phyloP scores from a whole-genome alignment of 352 stramenopile genomes.

The Pythium aphanidermatum region DNA sequence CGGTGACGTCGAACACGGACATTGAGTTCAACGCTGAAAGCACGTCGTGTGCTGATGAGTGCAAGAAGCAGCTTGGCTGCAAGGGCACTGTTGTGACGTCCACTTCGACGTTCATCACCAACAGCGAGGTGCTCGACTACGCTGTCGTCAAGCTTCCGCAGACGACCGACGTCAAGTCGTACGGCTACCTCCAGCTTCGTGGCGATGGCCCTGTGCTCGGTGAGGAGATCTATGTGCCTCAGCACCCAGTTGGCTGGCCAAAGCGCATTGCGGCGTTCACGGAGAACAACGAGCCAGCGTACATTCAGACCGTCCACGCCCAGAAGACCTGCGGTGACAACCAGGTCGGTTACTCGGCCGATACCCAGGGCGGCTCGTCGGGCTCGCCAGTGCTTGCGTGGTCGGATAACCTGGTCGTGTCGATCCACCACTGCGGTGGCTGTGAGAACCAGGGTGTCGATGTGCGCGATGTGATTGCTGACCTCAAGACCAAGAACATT shows the following conservation, averaged over 20 bases:
- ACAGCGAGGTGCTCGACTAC: conserved; percentile 16
- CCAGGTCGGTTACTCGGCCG: conserved; percentile 28
- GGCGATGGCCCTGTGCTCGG: conserved; percentile 8
- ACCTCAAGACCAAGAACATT: conserved; percentile 13
- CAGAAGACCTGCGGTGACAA: conserved; percentile 13
- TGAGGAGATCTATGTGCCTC: conserved; percentile 22
- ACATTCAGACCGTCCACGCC: conserved; percentile 6
- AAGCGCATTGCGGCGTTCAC: conserved; percentile 20
- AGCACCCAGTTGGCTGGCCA: conserved; percentile 15
- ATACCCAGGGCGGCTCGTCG: conserved; percentile 27
- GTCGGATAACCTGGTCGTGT: conserved; percentile 25
- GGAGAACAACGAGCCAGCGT: conserved; percentile 5
- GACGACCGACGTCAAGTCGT: conserved; percentile 10
- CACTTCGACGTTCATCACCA: conserved; percentile 17
- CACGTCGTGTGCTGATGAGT: conserved; percentile 13
- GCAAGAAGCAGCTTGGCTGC: conserved; percentile 16
- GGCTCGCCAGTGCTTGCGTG: conserved; percentile 19
- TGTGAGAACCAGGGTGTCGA: conserved; percentile 15
- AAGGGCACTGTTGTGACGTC: conserved; percentile 13
- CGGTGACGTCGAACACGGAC: conserved; percentile 12
- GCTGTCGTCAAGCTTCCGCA: conserved; percentile 11
- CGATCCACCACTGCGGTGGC: conserved; percentile 27
- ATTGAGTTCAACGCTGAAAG: conserved; percentile 23
- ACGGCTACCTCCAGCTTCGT: conserved; percentile 24
- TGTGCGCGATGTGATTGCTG: conserved; percentile 7